Conservation (phyloP, 2,329 filamentous ascomycete genomes). For the Endocalyx cinctus region DNA sequence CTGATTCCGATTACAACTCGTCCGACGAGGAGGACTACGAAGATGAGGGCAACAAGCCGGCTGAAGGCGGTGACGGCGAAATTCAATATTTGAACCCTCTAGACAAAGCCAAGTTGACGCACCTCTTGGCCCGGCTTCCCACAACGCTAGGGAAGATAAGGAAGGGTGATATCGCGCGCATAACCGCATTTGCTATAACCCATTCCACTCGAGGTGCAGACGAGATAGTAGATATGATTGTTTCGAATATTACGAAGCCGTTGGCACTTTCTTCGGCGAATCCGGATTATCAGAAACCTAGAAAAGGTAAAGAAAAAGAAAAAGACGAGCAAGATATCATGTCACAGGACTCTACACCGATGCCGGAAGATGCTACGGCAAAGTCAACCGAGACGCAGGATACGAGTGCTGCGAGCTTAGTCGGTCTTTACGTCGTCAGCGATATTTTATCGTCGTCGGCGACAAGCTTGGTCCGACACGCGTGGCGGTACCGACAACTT, state of each 20-base stretch:
- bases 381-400: constrained; percentile 47
- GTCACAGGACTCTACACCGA: constrained; percentile 31
- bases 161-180: constrained; percentile 78
- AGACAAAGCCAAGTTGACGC: constrained; percentile 77
- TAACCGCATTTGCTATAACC: constrained; percentile 84
- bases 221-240: constrained; percentile 85
- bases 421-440: constrained; percentile 71
- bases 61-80: constrained; percentile 39
- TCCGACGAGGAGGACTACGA: constrained; percentile 75
- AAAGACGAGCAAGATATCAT: constrained; percentile 27
- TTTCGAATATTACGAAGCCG: constrained; percentile 75
- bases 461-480: constrained; percentile 72
- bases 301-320: constrained; percentile 33
- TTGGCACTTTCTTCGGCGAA: constrained; percentile 70
- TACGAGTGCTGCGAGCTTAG: constrained; percentile 67
- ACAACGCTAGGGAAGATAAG: constrained; percentile 68
- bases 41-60: constrained; percentile 47
- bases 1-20: constrained; percentile 80
- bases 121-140: constrained; percentile 78
- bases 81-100: constrained; percentile 73
- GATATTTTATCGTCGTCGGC: constrained; percentile 78
- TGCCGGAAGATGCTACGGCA: constrained; percentile 35
- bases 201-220: constrained; percentile 81
- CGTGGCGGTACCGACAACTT: constrained; percentile 79
- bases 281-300: constrained; percentile 41